Evolutionary conservation across 768 basidiomycete species (phyloP).

Genomic region (Cantharellus anzutake): DNA sequence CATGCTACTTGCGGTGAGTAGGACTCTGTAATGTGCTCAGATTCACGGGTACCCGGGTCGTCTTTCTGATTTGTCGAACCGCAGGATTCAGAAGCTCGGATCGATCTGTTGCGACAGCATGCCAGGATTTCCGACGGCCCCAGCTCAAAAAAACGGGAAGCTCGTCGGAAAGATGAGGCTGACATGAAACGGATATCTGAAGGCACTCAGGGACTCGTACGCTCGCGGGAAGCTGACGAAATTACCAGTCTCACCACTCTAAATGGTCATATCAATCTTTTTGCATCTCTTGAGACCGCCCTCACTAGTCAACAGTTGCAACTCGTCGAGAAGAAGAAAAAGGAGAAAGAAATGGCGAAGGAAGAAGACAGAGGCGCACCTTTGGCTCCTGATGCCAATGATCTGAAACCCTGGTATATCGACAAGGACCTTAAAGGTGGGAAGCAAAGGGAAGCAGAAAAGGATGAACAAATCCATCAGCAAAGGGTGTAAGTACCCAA

Average conservation of each 20-base stretch:
- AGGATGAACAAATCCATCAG: slow-evolving; percentile 16
- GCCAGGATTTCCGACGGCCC: slow-evolving; percentile 26
- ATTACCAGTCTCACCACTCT: slow-evolving; percentile 3
- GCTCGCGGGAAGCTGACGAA: neutral
- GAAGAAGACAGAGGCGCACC: slow-evolving; percentile 56
- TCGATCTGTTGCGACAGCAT: slow-evolving; percentile 41
- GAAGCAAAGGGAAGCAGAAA: slow-evolving; percentile 12
- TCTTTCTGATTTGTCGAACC: neutral
- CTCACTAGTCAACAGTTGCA: slow-evolving; percentile 18
- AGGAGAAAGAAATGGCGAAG: slow-evolving; percentile 4
- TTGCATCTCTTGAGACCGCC: slow-evolving; percentile 64
- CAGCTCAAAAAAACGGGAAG: neutral
- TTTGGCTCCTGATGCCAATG: slow-evolving; percentile 54
- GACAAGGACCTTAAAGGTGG: slow-evolving; percentile 11
- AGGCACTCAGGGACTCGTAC: neutral
- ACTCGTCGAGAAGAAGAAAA: slow-evolving; percentile 11
- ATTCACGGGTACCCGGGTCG: neutral
- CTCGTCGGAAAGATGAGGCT: neutral
- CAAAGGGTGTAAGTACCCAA: slow-evolving; percentile 18
- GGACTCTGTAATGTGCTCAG: neutral
- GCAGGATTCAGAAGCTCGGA: slow-evolving; percentile 66
- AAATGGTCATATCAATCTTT: slow-evolving; percentile 64
- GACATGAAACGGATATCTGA: neutral
- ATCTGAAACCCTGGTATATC: slow-evolving; percentile 67
- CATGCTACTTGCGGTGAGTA: slow-evolving; percentile 48